Evolutionary conservation across 371 early-diverging fungal genomes (phyloP).

Genomic region (Rhizopus microsporus): DNA sequence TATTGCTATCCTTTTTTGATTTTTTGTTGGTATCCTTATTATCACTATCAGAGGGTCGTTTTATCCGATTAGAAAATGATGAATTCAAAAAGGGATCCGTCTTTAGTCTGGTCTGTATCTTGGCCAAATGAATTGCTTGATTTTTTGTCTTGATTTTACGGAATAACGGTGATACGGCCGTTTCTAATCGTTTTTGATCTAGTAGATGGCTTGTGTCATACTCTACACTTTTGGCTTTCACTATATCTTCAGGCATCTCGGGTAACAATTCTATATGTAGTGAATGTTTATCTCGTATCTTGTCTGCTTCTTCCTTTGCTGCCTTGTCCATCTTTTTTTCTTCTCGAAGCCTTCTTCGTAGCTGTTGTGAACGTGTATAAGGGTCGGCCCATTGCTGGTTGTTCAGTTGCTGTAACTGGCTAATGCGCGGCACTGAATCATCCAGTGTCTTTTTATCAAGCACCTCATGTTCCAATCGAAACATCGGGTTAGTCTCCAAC

Average conservation of each 20-base stretch:
- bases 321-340: conserved; percentile 62
- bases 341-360: conserved; percentile 74
- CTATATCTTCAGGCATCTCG: conserved; percentile 37
- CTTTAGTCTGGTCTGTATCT: conserved; percentile 44
- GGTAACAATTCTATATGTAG: conserved; percentile 63
- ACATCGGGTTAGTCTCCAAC: conserved; percentile 66
- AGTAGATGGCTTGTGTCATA: conserved; percentile 32
- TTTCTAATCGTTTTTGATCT: conserved; percentile 37
- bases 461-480: conserved; percentile 66
- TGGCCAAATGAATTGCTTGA: conserved; percentile 21
- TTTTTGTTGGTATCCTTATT: neutral
- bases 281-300: conserved; percentile 59
- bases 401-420: conserved; percentile 61
- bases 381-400: conserved; percentile 79
- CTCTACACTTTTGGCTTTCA: conserved; percentile 42
- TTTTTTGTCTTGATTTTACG: conserved; percentile 3
- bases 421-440: conserved; percentile 53
- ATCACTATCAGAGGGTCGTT: conserved; percentile 4
- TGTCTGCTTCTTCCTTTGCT: conserved; percentile 46
- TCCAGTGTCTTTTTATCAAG: conserved; percentile 57
- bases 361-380: conserved; percentile 67
- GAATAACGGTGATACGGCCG: conserved; percentile 42
- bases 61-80: conserved; percentile 12
- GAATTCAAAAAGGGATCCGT: conserved; percentile 52
- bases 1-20: neutral